Evolutionary conservation across 306 rosid genomes (phyloP).

Genomic region (Vicia villosa): DNA sequence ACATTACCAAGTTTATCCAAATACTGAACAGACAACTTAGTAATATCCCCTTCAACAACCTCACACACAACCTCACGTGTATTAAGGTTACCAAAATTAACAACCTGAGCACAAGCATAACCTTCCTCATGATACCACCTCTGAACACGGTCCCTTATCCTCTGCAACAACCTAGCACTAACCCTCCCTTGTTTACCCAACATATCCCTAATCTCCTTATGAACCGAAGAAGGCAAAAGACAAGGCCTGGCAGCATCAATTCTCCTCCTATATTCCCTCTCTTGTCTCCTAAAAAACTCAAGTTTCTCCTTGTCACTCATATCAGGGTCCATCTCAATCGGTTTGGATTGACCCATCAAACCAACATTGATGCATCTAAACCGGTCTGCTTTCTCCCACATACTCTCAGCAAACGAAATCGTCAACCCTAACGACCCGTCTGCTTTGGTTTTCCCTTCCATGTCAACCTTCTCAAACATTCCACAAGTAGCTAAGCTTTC

Average conservation of each 20-base stretch:
- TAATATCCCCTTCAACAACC: slow-evolving; percentile 98
- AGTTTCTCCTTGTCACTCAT: slow-evolving; percentile 93
- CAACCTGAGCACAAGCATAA: slow-evolving; percentile 95
- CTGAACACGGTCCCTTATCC: slow-evolving; percentile 87
- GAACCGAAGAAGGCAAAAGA: slow-evolving; percentile 61
- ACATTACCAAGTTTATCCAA: slow-evolving; percentile 94
- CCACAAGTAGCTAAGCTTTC: slow-evolving; percentile 88
- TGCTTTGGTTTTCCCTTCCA: slow-evolving; percentile 85
- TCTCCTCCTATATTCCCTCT: slow-evolving; percentile 88
- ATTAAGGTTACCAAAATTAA: slow-evolving; percentile 90
- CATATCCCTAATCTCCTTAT: slow-evolving; percentile 68
- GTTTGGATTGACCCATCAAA: slow-evolving; percentile 79
- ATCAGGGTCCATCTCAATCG: slow-evolving; percentile 85
- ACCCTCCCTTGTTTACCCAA: slow-evolving; percentile 74
- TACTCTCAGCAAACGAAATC: slow-evolving; percentile 80
- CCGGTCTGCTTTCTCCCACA: slow-evolving; percentile 83
- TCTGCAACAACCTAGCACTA: slow-evolving; percentile 90
- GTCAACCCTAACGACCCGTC: slow-evolving; percentile 73
- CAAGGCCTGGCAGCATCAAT: slow-evolving; percentile 77
- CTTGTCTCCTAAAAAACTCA: slow-evolving; percentile 70
- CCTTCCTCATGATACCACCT: slow-evolving; percentile 98
- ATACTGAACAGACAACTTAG: slow-evolving; percentile 77
- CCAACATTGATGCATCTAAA: slow-evolving; percentile 97
- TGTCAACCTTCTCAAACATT: slow-evolving; percentile 96
- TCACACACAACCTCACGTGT: slow-evolving; percentile 97